Base-by-base conservation (phyloP, 2,329 filamentous ascomycete genomes). In the Aureobasidium subglaciale region DNA sequence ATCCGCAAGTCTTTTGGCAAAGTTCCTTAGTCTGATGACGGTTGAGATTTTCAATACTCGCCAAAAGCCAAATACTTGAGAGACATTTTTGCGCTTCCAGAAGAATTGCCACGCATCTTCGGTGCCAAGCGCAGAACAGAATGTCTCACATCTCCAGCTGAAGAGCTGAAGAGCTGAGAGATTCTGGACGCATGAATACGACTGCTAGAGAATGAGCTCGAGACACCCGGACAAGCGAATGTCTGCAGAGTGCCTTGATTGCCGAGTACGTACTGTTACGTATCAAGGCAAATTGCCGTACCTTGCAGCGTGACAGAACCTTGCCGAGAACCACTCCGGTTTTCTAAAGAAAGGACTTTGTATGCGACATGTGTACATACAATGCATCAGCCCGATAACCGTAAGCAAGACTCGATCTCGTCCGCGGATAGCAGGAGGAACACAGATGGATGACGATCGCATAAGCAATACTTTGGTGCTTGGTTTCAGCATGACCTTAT, bases 221-320 rank as follows among this genome's bases (percentile, higher is more conserved):
- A 34, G 18, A 9, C 13, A 24, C 18, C 18, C 20, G 13, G 20
- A 20, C 22, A 38, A 29, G 32, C 46, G 46, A 50, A 32, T 52
- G 13, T n/a, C 48, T 52, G 48, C 48, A 27, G 32, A 16, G 48
- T 41, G 25, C 25, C 48, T 25, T 27, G 22, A 11, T 20, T 27
- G 5, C 38, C 20, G 50, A 43, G 50, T 54, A 42, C 29, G 38
- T 54, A 54, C 29, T 27, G 22, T 29, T 48, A 40, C 46, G 34
- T 40, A 40, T 35, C 46, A 25, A 15, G 15, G n/a, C 7, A 16
- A 18, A n/a, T 35, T 5, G 32, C 18, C 8, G 50, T 54, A 38
- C 50, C 50, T 50, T 54, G 50, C 50, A 54, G 50, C 25, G 9
- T 35, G 50, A 42, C 50, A 54, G 50, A 54, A 54, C 50, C 38